Evolutionary conservation across 306 rosid species (phyloP).

Genomic region (Geum urbanum): DNA sequence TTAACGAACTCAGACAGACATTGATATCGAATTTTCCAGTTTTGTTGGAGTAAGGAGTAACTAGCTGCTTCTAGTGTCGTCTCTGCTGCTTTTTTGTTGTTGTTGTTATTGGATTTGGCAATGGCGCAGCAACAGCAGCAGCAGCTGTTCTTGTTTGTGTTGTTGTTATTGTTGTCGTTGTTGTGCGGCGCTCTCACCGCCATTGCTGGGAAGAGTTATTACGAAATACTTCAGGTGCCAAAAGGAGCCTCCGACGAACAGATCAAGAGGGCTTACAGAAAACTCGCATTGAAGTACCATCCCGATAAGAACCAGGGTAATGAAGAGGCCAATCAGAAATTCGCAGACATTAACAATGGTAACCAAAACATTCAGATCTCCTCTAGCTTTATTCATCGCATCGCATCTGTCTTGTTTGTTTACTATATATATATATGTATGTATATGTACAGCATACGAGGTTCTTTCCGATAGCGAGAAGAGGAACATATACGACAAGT

Average conservation of each 20-base stretch:
- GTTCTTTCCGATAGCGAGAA: conserved; percentile 81
- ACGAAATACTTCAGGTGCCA: conserved; percentile 77
- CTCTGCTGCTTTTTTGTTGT: too few species aligned
- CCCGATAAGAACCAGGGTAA: conserved; percentile 97
- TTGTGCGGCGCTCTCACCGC: conserved; percentile 57
- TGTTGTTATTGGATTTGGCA: background rate
- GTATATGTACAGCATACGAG: conserved; percentile 58
- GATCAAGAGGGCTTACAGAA: conserved; percentile 93
- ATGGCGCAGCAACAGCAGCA: conserved; percentile 70
- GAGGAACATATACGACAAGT: conserved; percentile 73
- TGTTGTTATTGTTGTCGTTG: conserved; percentile 51
- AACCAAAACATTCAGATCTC: background rate
- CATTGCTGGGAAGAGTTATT: conserved; percentile 88
- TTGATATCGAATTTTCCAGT: too few species aligned
- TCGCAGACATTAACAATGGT: conserved; percentile 93
- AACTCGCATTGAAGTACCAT: conserved; percentile 92
- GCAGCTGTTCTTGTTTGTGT: conserved; percentile 34
- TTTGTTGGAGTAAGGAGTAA: too few species aligned
- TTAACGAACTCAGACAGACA: background rate
- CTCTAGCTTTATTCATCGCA: too few species aligned
- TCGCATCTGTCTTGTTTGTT: conserved; percentile 19
- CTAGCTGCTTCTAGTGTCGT: too few species aligned
- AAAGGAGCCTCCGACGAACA: conserved; percentile 88
- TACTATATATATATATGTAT: too few species aligned
- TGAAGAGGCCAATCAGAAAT: conserved; percentile 79